phyloP scores from a whole-genome alignment of 495 filamentous ascomycete species.

The Xylaria grammica region DNA sequence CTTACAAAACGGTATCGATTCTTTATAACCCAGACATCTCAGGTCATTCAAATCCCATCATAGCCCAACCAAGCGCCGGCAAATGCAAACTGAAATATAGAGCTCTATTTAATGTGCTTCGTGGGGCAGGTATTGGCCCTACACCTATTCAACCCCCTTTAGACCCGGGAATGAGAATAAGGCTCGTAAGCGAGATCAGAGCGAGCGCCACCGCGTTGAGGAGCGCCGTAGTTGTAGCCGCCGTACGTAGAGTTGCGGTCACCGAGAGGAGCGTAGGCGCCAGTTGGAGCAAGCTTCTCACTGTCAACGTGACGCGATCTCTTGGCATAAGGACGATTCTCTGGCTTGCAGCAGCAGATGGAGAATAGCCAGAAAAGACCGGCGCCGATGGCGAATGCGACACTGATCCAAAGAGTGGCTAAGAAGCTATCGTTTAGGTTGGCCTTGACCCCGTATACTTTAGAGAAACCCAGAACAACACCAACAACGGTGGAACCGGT shows the following conservation, averaged over 20 bases:
- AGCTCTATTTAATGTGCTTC: slow-evolving; percentile 4
- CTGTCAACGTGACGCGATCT: slow-evolving; percentile 27
- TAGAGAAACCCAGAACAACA: slow-evolving; percentile 66
- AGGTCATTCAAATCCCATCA: slow-evolving; percentile 17
- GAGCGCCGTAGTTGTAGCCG: slow-evolving; percentile 43
- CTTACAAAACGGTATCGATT: slow-evolving; percentile 1
- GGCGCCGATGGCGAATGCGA: slow-evolving; percentile 72
- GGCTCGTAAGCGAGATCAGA: slow-evolving; percentile 59
- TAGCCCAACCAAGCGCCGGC: slow-evolving; percentile 37
- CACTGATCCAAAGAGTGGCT: slow-evolving; percentile 75
- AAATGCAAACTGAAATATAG: slow-evolving; percentile 32
- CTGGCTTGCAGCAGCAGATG: slow-evolving; percentile 80
- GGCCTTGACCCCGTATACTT: slow-evolving; percentile 69
- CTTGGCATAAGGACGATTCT: slow-evolving; percentile 37
- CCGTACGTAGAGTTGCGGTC: slow-evolving; percentile 38
- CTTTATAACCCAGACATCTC: slow-evolving; percentile 16
- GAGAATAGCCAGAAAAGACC: slow-evolving; percentile 89
- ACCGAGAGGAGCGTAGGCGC: slow-evolving; percentile 52
- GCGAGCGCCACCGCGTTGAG: slow-evolving; percentile 36
- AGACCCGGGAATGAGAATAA: slow-evolving; percentile 49
- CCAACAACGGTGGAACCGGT: slow-evolving; percentile 68
- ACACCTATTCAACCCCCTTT: background rate
- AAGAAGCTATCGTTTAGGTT: slow-evolving; percentile 71
- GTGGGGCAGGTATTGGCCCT: background rate
- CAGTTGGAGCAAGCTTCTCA: slow-evolving; percentile 54